Conservation (phyloP, 805 yeast genomes). For the Spathaspora gorwiae region DNA sequence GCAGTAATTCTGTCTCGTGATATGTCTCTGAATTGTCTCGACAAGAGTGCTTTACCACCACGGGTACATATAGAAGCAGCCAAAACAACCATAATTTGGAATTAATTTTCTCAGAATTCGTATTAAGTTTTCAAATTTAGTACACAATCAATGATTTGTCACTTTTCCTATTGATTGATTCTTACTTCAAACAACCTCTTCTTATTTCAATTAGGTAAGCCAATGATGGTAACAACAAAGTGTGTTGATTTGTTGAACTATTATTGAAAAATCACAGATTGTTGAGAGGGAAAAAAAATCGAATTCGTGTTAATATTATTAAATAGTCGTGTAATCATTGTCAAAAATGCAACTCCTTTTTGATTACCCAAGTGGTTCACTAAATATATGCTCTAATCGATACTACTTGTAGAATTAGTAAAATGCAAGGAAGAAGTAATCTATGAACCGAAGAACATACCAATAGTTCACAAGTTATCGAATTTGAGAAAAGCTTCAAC, state of each 20-base stretch:
- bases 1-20: constrained; percentile 82
- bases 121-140: neutral
- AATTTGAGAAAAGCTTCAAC: neutral
- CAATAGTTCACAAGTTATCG: neutral
- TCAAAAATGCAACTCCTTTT: neutral
- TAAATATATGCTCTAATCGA: constrained; percentile 1
- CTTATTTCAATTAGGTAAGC: neutral
- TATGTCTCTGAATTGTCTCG: constrained; percentile 87
- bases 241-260: neutral
- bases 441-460: neutral
- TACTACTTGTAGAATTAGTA: constrained; percentile 2
- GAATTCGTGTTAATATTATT: constrained; percentile 4
- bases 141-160: neutral
- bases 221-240: neutral
- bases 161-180: neutral
- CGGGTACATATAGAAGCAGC: constrained; percentile 95
- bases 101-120: neutral
- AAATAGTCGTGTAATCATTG: constrained; percentile 1
- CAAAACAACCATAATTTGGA: constrained; percentile 58
- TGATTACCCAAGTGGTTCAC: neutral
- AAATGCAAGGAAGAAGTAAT: neutral
- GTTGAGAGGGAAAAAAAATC: neutral
- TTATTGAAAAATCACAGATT: neutral
- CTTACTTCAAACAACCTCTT: neutral
- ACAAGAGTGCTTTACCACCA: constrained; percentile 85